Conservation (phyloP, 192 early-diverging fungal genomes). For the Entophlyctis helioformis region DNA sequence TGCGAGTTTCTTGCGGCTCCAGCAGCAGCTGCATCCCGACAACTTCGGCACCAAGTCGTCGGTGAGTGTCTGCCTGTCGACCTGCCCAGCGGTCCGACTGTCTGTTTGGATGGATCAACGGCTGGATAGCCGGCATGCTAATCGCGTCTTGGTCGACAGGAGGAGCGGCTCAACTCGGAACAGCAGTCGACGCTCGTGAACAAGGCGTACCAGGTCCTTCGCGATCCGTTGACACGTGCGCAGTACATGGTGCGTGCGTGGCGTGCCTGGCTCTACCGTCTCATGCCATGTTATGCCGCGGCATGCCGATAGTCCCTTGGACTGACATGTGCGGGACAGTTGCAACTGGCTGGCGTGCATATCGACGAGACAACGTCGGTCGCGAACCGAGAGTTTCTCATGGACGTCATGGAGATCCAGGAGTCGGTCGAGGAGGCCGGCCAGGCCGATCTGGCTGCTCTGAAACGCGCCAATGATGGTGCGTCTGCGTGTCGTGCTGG, state of each 20-base stretch:
- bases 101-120: too few species aligned
- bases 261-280: neutral
- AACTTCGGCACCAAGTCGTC: constrained; percentile 49
- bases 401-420: constrained; percentile 69
- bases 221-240: constrained; percentile 68
- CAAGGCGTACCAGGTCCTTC: constrained; percentile 71
- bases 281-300: neutral
- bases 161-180: constrained; percentile 51
- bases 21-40: constrained; percentile 81
- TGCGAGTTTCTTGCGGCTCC: constrained; percentile 56
- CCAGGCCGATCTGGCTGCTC: too few species aligned
- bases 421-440: constrained; percentile 64
- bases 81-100: too few species aligned
- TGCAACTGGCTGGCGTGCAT: constrained; percentile 40
- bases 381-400: constrained; percentile 58
- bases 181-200: constrained; percentile 72
- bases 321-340: constrained; percentile 4
- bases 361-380: constrained; percentile 54
- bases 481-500: too few species aligned
- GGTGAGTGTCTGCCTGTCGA: too few species aligned
- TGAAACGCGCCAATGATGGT: too few species aligned
- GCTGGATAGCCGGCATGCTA: too few species aligned
- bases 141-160: too few species aligned
- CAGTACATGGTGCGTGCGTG: constrained; percentile 49
- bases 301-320: neutral